Base-by-base conservation (phyloP, 352 stramenopile genomes). In the Globisporangium spinosum region DNA sequence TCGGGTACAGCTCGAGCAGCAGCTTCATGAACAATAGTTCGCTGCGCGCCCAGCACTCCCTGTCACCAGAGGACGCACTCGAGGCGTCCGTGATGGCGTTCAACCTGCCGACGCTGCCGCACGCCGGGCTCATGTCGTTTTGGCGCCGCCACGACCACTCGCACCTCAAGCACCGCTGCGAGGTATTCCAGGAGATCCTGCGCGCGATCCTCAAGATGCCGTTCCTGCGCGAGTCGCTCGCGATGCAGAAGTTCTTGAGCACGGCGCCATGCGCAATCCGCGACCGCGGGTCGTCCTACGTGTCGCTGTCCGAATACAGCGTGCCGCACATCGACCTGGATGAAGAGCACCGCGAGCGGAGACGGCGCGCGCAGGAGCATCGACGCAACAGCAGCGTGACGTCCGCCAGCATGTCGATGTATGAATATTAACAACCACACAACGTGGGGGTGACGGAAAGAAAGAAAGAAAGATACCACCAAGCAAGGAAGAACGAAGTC, bases 81-180 rank as follows among this genome's bases (percentile, higher is more conserved):
- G 83, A 89, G 68, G 72, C 76, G 23, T 73, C 82, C 56, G 77
- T 90, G 60, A 74, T 83, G 70, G 71, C 77, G n/a, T 91, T 90
- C 67, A 70, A 66, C 6, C 70, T 95, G 54, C 87, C 87, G 10
- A 64, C 85, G n/a, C 76, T 95, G 38, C 87, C 87, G 1, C 79
- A 85, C 69, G 84, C 85, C 1, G 85, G 87, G 8, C 80, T 95
- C 60, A 76, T 90, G 35, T 90, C 80, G 15, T 95, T 89, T 72
- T 93, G 85, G 79, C 88, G 87, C 64, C 83, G 86, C 51, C 85
- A 95, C 70, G 87, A 95, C 69, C 82, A 79, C 22, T 75, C 77
- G n/a, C 79, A 92, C 58, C 70, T 95, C 35, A 77, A 93, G 66
- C 80, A 84, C 23, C 80, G 87, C 43, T 89, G 82, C 58, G 75